Conservation (phyloP, 78 protist species). For the Emiliania huxleyi region DNA sequence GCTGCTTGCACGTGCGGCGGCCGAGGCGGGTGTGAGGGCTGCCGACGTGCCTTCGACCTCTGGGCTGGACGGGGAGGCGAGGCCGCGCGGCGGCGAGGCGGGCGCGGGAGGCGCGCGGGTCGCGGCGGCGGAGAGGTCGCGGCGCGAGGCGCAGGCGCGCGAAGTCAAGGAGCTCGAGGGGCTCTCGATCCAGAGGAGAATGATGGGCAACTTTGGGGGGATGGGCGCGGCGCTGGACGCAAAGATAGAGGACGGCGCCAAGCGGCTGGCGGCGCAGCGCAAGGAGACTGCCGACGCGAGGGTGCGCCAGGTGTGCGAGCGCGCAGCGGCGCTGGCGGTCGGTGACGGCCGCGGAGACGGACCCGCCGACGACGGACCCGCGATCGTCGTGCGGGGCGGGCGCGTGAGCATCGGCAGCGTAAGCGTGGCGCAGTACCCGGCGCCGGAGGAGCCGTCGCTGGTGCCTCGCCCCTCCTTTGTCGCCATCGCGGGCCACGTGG, state of each 20-base stretch:
- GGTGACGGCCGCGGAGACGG: neutral
- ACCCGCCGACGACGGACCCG: neutral
- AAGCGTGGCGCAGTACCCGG: neutral
- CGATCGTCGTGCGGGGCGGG: neutral
- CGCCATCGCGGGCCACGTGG: conserved; percentile 44
- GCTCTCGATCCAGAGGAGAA: neutral
- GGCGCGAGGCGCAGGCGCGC: neutral
- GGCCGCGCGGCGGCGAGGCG: neutral
- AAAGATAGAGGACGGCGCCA: neutral
- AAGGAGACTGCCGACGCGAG: neutral
- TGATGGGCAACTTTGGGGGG: neutral
- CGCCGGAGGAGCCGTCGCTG: neutral
- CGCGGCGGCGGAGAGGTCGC: too few species aligned
- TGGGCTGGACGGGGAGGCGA: neutral
- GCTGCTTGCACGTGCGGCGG: neutral
- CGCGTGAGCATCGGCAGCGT: neutral
- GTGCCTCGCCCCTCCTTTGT: conserved; percentile 61
- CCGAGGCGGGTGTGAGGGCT: neutral
- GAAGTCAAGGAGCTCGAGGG: neutral
- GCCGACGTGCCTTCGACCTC: neutral
- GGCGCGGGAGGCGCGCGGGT: neutral
- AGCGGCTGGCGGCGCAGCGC: neutral
- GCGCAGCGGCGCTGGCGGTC: neutral
- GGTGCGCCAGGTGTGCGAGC: neutral
- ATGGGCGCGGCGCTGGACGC: neutral